Base-by-base conservation (phyloP, 495 filamentous ascomycete genomes). In the Peziza echinospora region DNA sequence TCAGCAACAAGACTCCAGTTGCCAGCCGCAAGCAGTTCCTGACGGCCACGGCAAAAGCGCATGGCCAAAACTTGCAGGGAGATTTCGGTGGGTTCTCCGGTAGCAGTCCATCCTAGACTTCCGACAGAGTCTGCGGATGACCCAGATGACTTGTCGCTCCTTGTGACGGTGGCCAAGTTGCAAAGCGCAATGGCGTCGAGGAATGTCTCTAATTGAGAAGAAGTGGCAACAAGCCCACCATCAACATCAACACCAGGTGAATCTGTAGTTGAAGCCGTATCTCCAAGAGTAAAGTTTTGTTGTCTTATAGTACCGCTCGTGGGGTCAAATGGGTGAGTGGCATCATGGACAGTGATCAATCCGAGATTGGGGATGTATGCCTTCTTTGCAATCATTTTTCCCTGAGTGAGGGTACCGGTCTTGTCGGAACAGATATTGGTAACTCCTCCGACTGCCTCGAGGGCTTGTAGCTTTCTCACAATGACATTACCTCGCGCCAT, bases 401-500 rank as follows among this genome's bases (percentile, higher is more conserved):
- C 71, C 49, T 71, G 67, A n/a, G 72, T 76, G 21, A 76, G 56
- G 3, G 72, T 78, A 23, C 75, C 75, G 4, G 75, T 78, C 56
- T 78, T 78, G 60, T 78, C 75, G 13, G 74, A 67, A 47, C 69
- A 71, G 41, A 73, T 72, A 49, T 70, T 69, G 23, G 71, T 75
- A 24, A 75, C 68, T 41, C 68, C 71, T 5, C 71, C 71, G 21
- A 75, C 63, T 21, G 71, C 71, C 53, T 83, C 78, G 10, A 82
- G 59, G 5, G 76, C 72, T 17, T 77, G 67, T 34, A 79, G 64
- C 50, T 75, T 75, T 24, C 78, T 67, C 19, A 82, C 75, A 50
- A 82, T 73, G 45, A 81, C 77, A 56, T 82, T 67, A 22, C 73
- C 66, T 48, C 71, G 64, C 5, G 75, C 76, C 79, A 84, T 84